Base-by-base conservation (phyloP, 371 early-diverging fungal species). In the Mucor mucedo region DNA sequence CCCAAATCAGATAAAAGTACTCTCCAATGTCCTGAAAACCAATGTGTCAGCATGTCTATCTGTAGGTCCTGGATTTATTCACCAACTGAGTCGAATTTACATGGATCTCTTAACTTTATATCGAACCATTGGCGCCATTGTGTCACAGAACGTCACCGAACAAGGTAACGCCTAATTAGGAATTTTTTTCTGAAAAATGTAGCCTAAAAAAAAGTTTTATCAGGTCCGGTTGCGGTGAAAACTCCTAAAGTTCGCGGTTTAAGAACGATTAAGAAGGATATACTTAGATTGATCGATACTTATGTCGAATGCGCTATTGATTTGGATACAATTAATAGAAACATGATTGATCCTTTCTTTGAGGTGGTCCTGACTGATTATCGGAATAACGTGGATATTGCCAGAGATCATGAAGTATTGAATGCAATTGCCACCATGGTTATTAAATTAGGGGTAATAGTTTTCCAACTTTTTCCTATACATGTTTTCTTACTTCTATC, bases 221-320 rank as follows among this genome's bases (percentile, higher is more conserved):
- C n/a, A 59, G 60, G 60, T 1, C 28, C 30, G 4, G 77, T 97
- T 73, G 98, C 96, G 4, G 91, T 95, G 14, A 91, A 91, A 57
- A 95, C 96, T 6, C 97, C 97, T 29, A 87, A 89, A 50, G 92
- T 98, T n/a, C 91, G 98, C 40, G 93, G 92, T 28, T 79, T 95
- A 79, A 83, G 97, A 60, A 90, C 94, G 4, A 92, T 99, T 75
- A 98, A 98, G 77, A 96, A 95, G 74, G 98, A 99, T 73, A 85
- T 93, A 29, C 77, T 99, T 60, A 87, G 88, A 55, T 75, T 99
- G 66, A 84, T 98, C 44, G 94, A 97, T 61, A 88, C 87, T 3
- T 99, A 92, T 65, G 85, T 98, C 67, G 83, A 76, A 60, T 87
- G 87, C 62, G 92, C 95, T 1, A 91, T 89, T 27, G 96, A 98